Percentiles rank a stretch among this genome's conserved stretches.
These are phyloP conservation scores for Suillus americanus DNA, from an alignment of 768 basidiomycete genomes.

Conservation along the genomic window DNA sequence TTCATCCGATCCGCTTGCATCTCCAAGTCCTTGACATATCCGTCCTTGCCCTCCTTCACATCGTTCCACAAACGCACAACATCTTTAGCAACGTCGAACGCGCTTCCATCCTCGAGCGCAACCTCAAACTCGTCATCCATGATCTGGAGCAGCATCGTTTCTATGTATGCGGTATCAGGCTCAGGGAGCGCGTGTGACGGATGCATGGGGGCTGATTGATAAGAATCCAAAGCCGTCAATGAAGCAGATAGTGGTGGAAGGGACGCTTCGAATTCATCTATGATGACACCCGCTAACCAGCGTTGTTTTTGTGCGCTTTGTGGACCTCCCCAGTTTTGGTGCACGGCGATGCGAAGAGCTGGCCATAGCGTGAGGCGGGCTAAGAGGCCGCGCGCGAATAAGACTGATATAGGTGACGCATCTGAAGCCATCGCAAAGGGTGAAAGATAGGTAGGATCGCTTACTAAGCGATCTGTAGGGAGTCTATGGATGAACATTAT, in stretches of 20 bases:
- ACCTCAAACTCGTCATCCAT: constrained; percentile 89
- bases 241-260: constrained; percentile 29
- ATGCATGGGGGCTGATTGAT: not conserved
- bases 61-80: constrained; percentile 69
- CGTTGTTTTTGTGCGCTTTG: constrained; percentile 70
- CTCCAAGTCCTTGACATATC: constrained; percentile 62
- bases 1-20: constrained; percentile 54
- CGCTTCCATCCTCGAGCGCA: constrained; percentile 81
- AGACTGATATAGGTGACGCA: constrained; percentile 48
- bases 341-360: constrained; percentile 81
- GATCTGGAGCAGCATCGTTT: constrained; percentile 77
- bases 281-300: constrained; percentile 81
- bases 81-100: constrained; percentile 69
- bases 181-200: constrained; percentile 13
- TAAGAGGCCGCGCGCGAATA: constrained; percentile 86
- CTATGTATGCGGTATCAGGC: constrained; percentile 75
- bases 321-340: constrained; percentile 85
- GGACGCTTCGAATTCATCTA: constrained; percentile 73
- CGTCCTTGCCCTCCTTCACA: constrained; percentile 42
- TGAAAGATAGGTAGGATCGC: not conserved
- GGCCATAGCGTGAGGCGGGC: constrained; percentile 84
- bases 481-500: no score
- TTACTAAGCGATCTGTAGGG: not conserved
- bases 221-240: not conserved
- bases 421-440: constrained; percentile 1